These are phyloP conservation scores for Capsicum pubescens DNA, from an alignment of 257 asterid species.

Conservation along the genomic window DNA sequence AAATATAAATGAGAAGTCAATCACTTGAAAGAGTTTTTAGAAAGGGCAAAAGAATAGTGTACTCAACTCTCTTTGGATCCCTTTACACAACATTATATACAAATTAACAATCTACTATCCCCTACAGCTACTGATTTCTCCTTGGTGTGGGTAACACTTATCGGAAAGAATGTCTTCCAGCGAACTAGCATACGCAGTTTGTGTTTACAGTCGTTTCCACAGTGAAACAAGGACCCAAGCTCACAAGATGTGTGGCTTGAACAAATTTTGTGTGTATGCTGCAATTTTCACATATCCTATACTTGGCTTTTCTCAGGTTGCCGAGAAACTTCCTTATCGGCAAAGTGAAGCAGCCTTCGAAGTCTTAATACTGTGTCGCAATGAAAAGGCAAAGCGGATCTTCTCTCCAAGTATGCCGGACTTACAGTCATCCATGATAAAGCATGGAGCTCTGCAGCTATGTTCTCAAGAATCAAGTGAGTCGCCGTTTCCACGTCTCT, in stretches of 20 bases:
- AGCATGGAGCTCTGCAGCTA: slow-evolving; percentile 97
- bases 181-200: slow-evolving; percentile 1
- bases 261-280: not conserved
- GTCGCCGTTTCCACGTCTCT: slow-evolving; percentile 74
- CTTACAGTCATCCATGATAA: slow-evolving; percentile 96
- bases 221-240: not conserved
- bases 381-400: slow-evolving; percentile 90
- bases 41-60: not conserved
- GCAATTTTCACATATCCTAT: slow-evolving; percentile 28
- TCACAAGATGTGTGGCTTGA: slow-evolving; percentile 13
- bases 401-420: slow-evolving; percentile 87
- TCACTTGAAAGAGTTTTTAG: not conserved
- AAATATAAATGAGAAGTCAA: not conserved
- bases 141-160: not conserved
- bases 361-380: slow-evolving; percentile 94
- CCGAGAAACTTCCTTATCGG: slow-evolving; percentile 82
- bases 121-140: not conserved
- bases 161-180: not conserved
- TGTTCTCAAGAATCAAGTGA: slow-evolving; percentile 67
- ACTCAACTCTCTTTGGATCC: slow-evolving; percentile 17
- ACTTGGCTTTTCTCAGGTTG: slow-evolving; percentile 66
- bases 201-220: not conserved
- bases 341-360: slow-evolving; percentile 92
- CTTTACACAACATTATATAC: slow-evolving; percentile 17
- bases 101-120: not conserved